A percentile compares a stretch with the other conserved stretches of the same genome.
Evolutionary conservation across 805 yeast genomes (phyloP).

Genomic region (Pichia heedii): DNA sequence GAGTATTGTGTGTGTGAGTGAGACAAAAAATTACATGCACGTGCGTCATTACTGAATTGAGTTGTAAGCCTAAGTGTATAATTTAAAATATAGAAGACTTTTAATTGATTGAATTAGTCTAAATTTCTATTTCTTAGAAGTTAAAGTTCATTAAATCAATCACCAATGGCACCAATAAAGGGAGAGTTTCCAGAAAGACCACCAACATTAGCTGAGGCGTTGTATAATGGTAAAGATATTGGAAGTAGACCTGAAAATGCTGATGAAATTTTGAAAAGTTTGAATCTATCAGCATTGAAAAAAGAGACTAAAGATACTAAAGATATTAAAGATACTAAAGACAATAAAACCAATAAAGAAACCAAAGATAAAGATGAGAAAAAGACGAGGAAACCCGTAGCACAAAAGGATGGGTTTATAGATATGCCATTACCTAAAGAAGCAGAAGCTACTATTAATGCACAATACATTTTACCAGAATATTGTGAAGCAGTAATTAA

Average conservation of each 20-base stretch:
- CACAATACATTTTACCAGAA: constrained; percentile 45
- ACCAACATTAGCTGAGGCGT: constrained; percentile 12
- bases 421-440: constrained; percentile 40
- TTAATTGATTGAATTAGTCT: too few species aligned
- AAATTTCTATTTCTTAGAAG: too few species aligned
- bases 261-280: constrained; percentile 6
- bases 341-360: not conserved
- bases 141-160: too few species aligned
- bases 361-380: not conserved
- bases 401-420: constrained; percentile 6
- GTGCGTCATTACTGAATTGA: not conserved
- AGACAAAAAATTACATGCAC: not conserved
- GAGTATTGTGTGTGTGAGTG: too few species aligned
- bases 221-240: constrained; percentile 8
- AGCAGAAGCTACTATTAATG: constrained; percentile 43
- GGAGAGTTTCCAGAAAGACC: constrained; percentile 14
- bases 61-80: too few species aligned
- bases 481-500: constrained; percentile 51
- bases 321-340: not conserved
- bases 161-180: constrained; percentile 7
- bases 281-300: constrained; percentile 2
- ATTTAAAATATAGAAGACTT: too few species aligned
- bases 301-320: not conserved
- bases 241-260: constrained; percentile 9
- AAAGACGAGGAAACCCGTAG: constrained; percentile 1